Evolutionary conservation across 2,329 filamentous ascomycete species (phyloP).

Genomic region (Calonectria henricotiae): DNA sequence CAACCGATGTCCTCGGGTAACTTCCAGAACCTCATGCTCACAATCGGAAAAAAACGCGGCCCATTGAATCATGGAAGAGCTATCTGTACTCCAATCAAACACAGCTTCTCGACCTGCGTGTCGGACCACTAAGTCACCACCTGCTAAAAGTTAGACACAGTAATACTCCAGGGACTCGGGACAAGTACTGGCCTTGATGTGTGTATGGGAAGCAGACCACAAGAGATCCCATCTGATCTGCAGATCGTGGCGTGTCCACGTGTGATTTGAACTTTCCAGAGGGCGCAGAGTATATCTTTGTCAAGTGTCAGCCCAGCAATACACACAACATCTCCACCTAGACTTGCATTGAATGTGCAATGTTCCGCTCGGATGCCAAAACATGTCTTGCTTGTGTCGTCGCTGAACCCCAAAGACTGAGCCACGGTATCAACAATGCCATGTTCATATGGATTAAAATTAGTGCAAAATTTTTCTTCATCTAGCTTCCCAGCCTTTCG

Average conservation of each 20-base stretch:
- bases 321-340: not conserved
- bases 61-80: slow-evolving; percentile 58
- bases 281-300: slow-evolving; percentile 67
- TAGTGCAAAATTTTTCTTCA: slow-evolving; percentile 62
- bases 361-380: slow-evolving; percentile 66
- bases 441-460: slow-evolving; percentile 67
- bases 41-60: slow-evolving; percentile 70
- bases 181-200: slow-evolving; percentile 49
- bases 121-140: slow-evolving; percentile 53
- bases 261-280: slow-evolving; percentile 68
- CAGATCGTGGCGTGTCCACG: slow-evolving; percentile 68
- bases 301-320: not conserved
- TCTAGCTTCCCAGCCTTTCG: slow-evolving; percentile 71
- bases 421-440: slow-evolving; percentile 69
- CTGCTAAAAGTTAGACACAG: not conserved
- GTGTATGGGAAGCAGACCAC: slow-evolving; percentile 65
- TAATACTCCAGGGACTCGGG: not conserved
- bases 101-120: slow-evolving; percentile 57
- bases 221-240: slow-evolving; percentile 67
- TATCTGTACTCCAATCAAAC: slow-evolving; percentile 61
- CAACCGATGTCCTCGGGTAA: slow-evolving; percentile 68
- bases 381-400: slow-evolving; percentile 45
- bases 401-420: slow-evolving; percentile 61
- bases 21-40: slow-evolving; percentile 68
- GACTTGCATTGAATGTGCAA: slow-evolving; percentile 70